Base-by-base conservation (phyloP, 2,329 filamentous ascomycete genomes). In the Metarhizium album region DNA sequence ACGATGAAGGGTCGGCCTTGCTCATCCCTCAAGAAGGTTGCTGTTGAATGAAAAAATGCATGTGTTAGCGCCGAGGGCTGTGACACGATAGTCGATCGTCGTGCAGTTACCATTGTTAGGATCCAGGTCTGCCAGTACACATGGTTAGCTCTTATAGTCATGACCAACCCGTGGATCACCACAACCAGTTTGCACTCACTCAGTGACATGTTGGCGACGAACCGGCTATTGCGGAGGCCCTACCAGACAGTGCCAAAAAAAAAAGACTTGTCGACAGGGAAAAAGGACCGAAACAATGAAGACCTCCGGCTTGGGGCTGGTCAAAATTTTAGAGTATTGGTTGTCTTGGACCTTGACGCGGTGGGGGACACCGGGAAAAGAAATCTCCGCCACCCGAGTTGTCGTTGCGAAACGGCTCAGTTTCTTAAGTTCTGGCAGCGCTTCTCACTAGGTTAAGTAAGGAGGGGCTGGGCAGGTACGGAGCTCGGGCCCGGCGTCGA, bases 1-100 rank as follows among this genome's bases (percentile, higher is more conserved):
- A 98, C 85, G 67, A 98, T 98, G 71, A 98, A 98, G 38, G 93
- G 93, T 66, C 93, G 83, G 55, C 93, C 93, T 70, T 93, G 84
- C 74, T 98, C 93, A 78, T 98, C 93, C 76, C 95, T 95, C 77
- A 96, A 82, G 70, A 98, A 73, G 67, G 77, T 67, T 65, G 82
- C 82, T 85, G 52, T 57, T 58, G 47, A 42, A 24, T 23, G 56
- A 57, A 60, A 46, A 50, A 52, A 54, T 54, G 59, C 55, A 54
- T 58, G 49, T 51, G 48, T 47, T 37, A 50, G 47, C 45, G n/a
- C 31, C 47, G 45, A 45, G 52, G 52, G 50, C 4, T 33, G 18
- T 9, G 16, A 23, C 23, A 6, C 31, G 40, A 37, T 13, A 8
- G 13, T 23, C 27, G 33, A 6, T n/a, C 4, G 1, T 18, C 0